Conservation (phyloP, 805 yeast genomes). For the Tetrapisispora nanseiensis region DNA sequence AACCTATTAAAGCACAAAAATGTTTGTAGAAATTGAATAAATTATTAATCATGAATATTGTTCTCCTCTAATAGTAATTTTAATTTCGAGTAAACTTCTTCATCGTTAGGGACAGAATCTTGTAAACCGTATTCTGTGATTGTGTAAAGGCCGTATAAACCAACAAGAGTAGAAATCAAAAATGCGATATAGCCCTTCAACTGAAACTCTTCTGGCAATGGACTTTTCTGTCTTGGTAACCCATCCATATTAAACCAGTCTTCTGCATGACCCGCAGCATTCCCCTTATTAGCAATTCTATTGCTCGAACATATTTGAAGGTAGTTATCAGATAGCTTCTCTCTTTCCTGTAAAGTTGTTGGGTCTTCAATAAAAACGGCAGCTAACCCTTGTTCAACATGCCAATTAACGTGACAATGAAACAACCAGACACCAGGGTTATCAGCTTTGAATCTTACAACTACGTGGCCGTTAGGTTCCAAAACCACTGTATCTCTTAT, state of each 20-base stretch:
- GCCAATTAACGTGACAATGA: slow-evolving; percentile 99
- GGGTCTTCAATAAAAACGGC: slow-evolving; percentile 80
- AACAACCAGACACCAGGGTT: slow-evolving; percentile 98
- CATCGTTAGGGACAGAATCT: slow-evolving; percentile 45
- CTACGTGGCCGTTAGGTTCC: slow-evolving; percentile 76
- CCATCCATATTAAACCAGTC: slow-evolving; percentile 51
- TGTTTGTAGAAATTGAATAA: not conserved
- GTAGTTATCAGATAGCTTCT: slow-evolving; percentile 39
- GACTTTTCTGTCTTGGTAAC: slow-evolving; percentile 48
- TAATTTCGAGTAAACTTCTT: slow-evolving; percentile 33
- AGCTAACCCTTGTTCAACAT: slow-evolving; percentile 88
- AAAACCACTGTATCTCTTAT: slow-evolving; percentile 74
- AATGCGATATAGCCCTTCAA: slow-evolving; percentile 60
- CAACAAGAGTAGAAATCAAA: slow-evolving; percentile 41
- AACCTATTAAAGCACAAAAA: not conserved
- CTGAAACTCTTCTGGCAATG: slow-evolving; percentile 66
- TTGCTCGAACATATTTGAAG: slow-evolving; percentile 39
- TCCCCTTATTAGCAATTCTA: slow-evolving; percentile 43
- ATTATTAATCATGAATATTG: slow-evolving; percentile 6
- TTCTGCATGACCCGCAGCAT: slow-evolving; percentile 59
- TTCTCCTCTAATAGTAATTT: slow-evolving; percentile 27
- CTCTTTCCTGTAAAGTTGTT: slow-evolving; percentile 42
- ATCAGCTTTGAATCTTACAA: slow-evolving; percentile 78
- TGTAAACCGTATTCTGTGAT: slow-evolving; percentile 58
- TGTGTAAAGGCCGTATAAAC: slow-evolving; percentile 49